Conservation (phyloP, 208 protist genomes). For the Trichomonas vaginalis region DNA sequence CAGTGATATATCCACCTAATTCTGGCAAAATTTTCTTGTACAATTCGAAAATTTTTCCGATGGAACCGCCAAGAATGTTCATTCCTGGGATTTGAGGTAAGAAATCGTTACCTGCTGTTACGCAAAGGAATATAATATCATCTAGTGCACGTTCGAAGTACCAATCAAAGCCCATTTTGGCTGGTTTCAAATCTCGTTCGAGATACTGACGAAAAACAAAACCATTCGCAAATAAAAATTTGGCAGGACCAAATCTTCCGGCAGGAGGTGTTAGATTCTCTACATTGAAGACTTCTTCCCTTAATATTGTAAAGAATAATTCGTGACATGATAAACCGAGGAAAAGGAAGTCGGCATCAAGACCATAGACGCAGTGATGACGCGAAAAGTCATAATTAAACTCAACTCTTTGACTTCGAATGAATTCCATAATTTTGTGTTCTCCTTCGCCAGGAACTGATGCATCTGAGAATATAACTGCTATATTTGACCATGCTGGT, state of each 20-base stretch:
- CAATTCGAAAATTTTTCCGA: slow-evolving; percentile 57
- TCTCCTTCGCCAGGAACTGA: slow-evolving; percentile 85
- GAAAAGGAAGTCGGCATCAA: slow-evolving; percentile 85
- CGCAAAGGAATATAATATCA: slow-evolving; percentile 45
- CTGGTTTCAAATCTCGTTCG: not conserved
- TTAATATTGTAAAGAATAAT: slow-evolving; percentile 79
- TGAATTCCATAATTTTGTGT: slow-evolving; percentile 98
- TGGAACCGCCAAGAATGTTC: slow-evolving; percentile 71
- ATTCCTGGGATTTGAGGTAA: slow-evolving; percentile 75
- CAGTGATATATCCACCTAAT: slow-evolving; percentile 54
- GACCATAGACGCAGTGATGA: slow-evolving; percentile 86
- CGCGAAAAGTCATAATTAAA: slow-evolving; percentile 72
- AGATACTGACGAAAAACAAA: slow-evolving; percentile 10
- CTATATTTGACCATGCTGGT: slow-evolving; percentile 60
- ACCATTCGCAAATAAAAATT: not conserved
- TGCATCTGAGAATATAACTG: slow-evolving; percentile 49
- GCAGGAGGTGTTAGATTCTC: slow-evolving; percentile 25
- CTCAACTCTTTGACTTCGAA: slow-evolving; percentile 64
- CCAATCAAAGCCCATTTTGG: slow-evolving; percentile 24
- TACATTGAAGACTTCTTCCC: slow-evolving; percentile 62
- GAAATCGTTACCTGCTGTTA: slow-evolving; percentile 96
- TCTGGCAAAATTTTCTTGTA: slow-evolving; percentile 57
- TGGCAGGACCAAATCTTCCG: not conserved
- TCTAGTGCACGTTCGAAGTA: slow-evolving; percentile 32
- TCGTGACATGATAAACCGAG: slow-evolving; percentile 76